Base-by-base conservation (phyloP, 805 yeast species). In the Brettanomyces custersianus region DNA sequence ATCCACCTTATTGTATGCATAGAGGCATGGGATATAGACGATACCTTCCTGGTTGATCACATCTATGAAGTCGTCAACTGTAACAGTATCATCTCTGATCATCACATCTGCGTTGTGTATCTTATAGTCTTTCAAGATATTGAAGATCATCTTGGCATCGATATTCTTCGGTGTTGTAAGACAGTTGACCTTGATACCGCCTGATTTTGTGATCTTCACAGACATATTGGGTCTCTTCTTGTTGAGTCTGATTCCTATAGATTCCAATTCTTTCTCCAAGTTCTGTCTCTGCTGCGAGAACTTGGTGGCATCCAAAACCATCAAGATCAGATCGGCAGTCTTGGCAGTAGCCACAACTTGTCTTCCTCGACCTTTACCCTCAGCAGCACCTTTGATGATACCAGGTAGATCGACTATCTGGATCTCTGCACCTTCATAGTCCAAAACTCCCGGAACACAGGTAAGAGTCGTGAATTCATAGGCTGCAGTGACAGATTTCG, bases 331-430 rank as follows among this genome's bases (percentile, higher is more conserved):
- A 54, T 92, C 97, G 0, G 96, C 87, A 0, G 97, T 90, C 57
- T 92, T 80, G 0, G 96, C 95, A 0, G 96, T 92, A 2, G 97
- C 82, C 45, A 90, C 88, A 29, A 92, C 97, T 58, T 92, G 97
- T 49, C 95, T 72, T 39, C 97, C 97, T 59, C 98, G 76, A 49
- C 98, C 98, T 59, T 88, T 88, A 51, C 97, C 97, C 54, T 85
- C 95, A 24, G 94, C 71, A 4, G 97, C 97, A 30, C 97, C 97
- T 55, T 84, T 85, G 39, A 90, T 90, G 48, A 90, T 90, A 58
- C 98, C 98, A 1, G 98, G 98, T 35, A 90, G 63, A 70, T 90
- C 98, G n/a, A 90, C 90, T 46, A 92, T 80, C 62, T 90, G 98
- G 43, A 90, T 87, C 52, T 88, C 96, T 0, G 97, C 96, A 26